Percentiles rank a stretch among this genome's conserved stretches.
phyloP scores from a whole-genome alignment of 257 asterid species.

The Ballota nigra region DNA sequence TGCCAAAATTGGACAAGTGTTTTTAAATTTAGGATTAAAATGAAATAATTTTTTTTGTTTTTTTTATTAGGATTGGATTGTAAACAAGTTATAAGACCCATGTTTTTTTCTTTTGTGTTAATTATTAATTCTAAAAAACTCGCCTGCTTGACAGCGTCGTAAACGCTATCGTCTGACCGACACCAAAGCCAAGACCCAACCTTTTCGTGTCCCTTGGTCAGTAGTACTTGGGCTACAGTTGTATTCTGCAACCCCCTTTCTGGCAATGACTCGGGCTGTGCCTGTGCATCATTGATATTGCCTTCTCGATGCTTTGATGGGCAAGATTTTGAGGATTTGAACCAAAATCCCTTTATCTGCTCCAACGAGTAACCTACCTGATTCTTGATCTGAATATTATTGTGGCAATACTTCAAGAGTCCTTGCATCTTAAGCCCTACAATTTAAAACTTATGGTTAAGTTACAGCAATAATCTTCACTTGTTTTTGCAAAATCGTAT shows the following conservation, averaged over 20 bases:
- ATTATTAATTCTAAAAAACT: constrained; percentile 2
- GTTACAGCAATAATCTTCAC: background rate
- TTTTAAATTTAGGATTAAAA: too few relatives aligned
- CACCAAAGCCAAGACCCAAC: constrained; percentile 73
- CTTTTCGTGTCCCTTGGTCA: constrained; percentile 56
- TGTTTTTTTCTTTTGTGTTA: too few relatives aligned
- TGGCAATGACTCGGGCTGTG: constrained; percentile 30
- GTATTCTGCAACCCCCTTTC: constrained; percentile 63
- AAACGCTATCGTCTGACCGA: constrained; percentile 49
- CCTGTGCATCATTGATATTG: constrained; percentile 16
- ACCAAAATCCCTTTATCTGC: constrained; percentile 11
- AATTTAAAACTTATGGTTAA: background rate
- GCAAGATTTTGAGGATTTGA: background rate
- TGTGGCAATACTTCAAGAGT: constrained; percentile 36
- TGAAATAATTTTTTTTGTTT: too few relatives aligned
- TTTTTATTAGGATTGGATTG: too few relatives aligned
- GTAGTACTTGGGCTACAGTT: constrained; percentile 58
- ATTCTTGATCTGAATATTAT: constrained; percentile 25
- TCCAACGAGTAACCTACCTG: constrained; percentile 9
- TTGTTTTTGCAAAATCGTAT: background rate
- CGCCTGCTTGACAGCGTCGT: constrained; percentile 71
- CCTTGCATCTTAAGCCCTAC: constrained; percentile 47
- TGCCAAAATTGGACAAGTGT: too few relatives aligned
- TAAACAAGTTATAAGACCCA: too few relatives aligned
- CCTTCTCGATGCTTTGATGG: constrained; percentile 8